Evolutionary conservation across 2,329 filamentous ascomycete species (phyloP), one percentile per base, ranked within the genome.

Genomic region (Curvularia hawaiiensis): DNA sequence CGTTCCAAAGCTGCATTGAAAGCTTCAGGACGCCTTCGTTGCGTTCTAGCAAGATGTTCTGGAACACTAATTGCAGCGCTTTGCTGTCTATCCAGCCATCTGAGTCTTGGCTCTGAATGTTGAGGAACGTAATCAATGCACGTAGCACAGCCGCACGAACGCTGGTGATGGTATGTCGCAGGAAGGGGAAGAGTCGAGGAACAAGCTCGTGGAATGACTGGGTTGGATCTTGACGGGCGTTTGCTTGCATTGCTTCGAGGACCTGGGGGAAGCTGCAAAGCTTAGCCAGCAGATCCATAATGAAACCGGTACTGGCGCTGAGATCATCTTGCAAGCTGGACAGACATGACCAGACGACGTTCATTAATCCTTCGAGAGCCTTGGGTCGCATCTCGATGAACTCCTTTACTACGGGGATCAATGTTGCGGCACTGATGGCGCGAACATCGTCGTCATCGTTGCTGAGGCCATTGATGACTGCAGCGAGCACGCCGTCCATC

Each of bases 241-340:
- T 97, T 30, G 82, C 80, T 78, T 96, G 96, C 95, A 99, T 99
- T 14, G 94, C 90, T 59, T 94, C 88, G 31, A 99, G 80, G 8
- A 98, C 94, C 78, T 97, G 87, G 0, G 91, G 91, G 79, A 97
- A 99, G 62, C 92, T 90, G 79, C 95, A 99, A 2, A 99, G 86
- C 59, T 95, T 98, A 14, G 96, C 95, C 18, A 99, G 83, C 40
- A 99, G 85, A 75, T 99, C 96, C 96, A 99, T 99, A 53, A 99
- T 96, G 55, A 92, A 96, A 47, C 95, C 95, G 10, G 96, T 99
- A 75, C 95, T 98, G 4, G 95, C 95, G 75, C 93, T 98, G 18
- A 99, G 83, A 72, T 99, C 95, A 73, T 99, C 95, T 63, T 94
- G 93, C n/a, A 99, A 82, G 73, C 96, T 96, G 3, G 94, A 96